Conservation (phyloP, 176 grass and related monocot species). For the Canna indica region DNA sequence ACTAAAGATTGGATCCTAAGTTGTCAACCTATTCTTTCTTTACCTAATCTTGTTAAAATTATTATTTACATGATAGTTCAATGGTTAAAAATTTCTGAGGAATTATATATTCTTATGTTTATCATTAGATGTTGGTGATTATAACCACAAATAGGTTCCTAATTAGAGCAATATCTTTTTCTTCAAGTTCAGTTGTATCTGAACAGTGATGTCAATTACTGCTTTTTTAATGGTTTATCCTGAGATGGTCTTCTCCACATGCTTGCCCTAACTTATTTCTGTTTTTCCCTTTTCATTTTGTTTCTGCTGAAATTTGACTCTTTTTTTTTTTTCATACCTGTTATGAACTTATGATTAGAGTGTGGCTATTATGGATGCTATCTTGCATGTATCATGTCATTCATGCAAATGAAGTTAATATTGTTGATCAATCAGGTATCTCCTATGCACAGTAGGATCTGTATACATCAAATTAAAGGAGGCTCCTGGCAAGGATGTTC, state of each 20-base stretch:
- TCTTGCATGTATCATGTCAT: constrained; percentile 1
- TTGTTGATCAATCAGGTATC: constrained; percentile 63
- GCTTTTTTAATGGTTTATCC: background rate
- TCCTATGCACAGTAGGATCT: constrained; percentile 91
- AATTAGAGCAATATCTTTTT: background rate
- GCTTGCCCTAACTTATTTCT: background rate
- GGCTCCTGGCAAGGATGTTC: constrained; percentile 84
- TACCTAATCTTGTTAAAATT: background rate
- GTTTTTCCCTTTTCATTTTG: background rate
- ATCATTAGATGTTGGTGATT: too few relatives aligned
- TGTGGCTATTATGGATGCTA: background rate
- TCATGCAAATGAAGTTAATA: constrained; percentile 12
- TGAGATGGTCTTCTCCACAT: background rate
- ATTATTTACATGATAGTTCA: background rate
- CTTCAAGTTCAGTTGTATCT: background rate
- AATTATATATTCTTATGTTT: too few relatives aligned
- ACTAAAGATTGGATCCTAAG: background rate
- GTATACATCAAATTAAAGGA: constrained; percentile 96
- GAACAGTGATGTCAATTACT: background rate
- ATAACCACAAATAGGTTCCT: background rate
- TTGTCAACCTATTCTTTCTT: background rate
- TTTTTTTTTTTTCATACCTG: background rate
- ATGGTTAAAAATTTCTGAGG: too few relatives aligned
- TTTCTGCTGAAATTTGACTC: background rate
- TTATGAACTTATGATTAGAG: background rate